phyloP scores from a whole-genome alignment of 163 green algal genomes.

The Smithsoniella earleae region DNA sequence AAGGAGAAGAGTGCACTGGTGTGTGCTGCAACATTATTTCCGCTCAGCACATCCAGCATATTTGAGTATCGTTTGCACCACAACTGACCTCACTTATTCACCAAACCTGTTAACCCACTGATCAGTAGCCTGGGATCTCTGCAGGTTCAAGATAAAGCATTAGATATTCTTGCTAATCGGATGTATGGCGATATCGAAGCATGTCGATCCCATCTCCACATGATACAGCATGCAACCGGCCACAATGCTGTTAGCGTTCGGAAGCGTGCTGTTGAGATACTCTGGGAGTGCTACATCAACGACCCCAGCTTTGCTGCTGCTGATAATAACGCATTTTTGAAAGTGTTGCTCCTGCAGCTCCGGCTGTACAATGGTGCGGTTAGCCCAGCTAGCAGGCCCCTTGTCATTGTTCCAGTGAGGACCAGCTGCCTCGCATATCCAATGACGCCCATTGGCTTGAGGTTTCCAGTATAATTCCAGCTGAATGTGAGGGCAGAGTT shows the following conservation, averaged over 20 bases:
- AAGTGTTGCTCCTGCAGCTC: not conserved
- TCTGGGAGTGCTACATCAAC: slow-evolving; percentile 25
- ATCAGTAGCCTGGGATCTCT: too few relatives aligned
- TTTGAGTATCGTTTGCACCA: too few relatives aligned
- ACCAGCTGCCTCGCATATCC: not conserved
- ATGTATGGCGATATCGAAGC: not conserved
- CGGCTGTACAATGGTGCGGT: slow-evolving; percentile 12
- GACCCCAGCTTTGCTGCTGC: not conserved
- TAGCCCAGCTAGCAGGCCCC: not conserved
- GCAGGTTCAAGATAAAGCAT: slow-evolving; percentile 28
- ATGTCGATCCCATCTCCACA: not conserved
- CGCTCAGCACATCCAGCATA: too few relatives aligned
- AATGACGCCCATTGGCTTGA: not conserved
- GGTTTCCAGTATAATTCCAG: not conserved
- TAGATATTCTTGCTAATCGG: slow-evolving; percentile 13
- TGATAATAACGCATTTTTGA: not conserved
- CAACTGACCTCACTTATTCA: too few relatives aligned
- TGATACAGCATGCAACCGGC: slow-evolving; percentile 12
- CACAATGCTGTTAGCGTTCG: slow-evolving; percentile 10
- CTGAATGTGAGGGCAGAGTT: not conserved
- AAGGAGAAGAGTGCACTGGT: slow-evolving; percentile 30
- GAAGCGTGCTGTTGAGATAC: slow-evolving; percentile 28
- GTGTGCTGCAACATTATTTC: too few relatives aligned
- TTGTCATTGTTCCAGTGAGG: not conserved
- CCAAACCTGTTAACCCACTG: too few relatives aligned